phyloP scores from a whole-genome alignment of 116 monocot genomes.

The Thalassia testudinum region DNA sequence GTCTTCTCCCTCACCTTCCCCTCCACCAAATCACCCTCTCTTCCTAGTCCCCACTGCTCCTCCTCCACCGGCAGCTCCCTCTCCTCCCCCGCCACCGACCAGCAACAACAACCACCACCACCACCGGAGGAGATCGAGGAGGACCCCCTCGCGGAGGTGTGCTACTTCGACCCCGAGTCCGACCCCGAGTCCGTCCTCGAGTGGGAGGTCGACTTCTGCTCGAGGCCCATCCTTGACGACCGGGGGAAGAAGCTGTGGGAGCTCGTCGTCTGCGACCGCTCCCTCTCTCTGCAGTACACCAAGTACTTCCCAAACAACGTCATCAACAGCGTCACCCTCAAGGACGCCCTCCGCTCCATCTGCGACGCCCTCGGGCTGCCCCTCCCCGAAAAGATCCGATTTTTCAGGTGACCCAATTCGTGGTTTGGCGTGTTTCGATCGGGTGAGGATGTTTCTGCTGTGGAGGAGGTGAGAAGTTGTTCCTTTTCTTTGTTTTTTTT shows the following conservation, averaged over 20 bases:
- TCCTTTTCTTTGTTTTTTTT: too few species aligned
- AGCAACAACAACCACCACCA: background rate
- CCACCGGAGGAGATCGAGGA: conserved; percentile 21
- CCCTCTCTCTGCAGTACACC: conserved; percentile 85
- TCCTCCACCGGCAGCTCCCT: conserved; percentile 15
- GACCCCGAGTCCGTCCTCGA: conserved; percentile 36
- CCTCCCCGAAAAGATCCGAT: conserved; percentile 73
- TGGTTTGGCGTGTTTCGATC: too few species aligned
- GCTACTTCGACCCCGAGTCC: conserved; percentile 48
- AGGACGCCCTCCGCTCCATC: conserved; percentile 61
- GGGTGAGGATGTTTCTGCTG: too few species aligned
- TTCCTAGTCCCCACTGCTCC: too few species aligned
- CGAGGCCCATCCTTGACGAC: conserved; percentile 72
- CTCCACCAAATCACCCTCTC: too few species aligned
- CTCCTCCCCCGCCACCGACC: conserved; percentile 6
- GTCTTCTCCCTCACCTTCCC: background rate
- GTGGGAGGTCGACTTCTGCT: conserved; percentile 96
- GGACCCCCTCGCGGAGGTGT: conserved; percentile 52
- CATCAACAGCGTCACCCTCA: conserved; percentile 88
- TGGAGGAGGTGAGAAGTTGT: too few species aligned
- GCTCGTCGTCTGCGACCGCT: conserved; percentile 67
- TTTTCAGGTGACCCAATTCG: conserved; percentile 89
- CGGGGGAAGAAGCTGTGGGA: conserved; percentile 94
- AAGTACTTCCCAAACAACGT: conserved; percentile 85
- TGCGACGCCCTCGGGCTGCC: conserved; percentile 26